Conservation (phyloP, 2,329 filamentous ascomycete species). For the Bipolaris cookei region DNA sequence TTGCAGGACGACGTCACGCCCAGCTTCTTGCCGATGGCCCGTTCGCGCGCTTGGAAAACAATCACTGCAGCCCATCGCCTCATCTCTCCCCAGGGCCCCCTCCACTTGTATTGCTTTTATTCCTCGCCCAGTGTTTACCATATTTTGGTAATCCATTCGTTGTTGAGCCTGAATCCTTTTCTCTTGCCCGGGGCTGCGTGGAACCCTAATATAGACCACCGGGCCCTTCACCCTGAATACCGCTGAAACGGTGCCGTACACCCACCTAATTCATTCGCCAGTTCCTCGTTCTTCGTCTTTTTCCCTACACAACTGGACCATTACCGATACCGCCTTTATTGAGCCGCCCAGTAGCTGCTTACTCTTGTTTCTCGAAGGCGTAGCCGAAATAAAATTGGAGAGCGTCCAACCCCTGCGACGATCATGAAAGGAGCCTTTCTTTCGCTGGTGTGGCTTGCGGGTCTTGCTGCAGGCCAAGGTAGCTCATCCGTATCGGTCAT, state of each 20-base stretch:
- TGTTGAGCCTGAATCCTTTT: neutral
- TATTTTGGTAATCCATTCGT: neutral
- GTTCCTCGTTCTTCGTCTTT: neutral
- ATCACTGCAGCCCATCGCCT: slow-evolving; percentile 4
- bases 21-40: slow-evolving; percentile 13
- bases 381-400: neutral
- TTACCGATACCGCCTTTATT: neutral
- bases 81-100: slow-evolving; percentile 1
- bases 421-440: slow-evolving; percentile 33
- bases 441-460: slow-evolving; percentile 33
- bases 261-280: slow-evolving; percentile 2
- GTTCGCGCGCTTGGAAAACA: slow-evolving; percentile 18
- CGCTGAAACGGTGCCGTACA: slow-evolving; percentile 4
- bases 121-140: neutral
- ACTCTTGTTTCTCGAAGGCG: neutral
- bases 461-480: slow-evolving; percentile 32
- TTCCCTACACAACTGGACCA: neutral
- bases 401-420: slow-evolving; percentile 12
- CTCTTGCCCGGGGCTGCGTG: neutral
- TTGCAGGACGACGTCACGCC: slow-evolving; percentile 30
- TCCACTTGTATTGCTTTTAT: neutral
- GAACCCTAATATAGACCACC: neutral
- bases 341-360: neutral
- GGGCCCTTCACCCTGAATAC: slow-evolving; percentile 1
- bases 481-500: slow-evolving; percentile 34